Evolutionary conservation across 352 stramenopile species (phyloP), one percentile per base, ranked within the genome.

Genomic region (Phytophthora pseudosyringae): DNA sequence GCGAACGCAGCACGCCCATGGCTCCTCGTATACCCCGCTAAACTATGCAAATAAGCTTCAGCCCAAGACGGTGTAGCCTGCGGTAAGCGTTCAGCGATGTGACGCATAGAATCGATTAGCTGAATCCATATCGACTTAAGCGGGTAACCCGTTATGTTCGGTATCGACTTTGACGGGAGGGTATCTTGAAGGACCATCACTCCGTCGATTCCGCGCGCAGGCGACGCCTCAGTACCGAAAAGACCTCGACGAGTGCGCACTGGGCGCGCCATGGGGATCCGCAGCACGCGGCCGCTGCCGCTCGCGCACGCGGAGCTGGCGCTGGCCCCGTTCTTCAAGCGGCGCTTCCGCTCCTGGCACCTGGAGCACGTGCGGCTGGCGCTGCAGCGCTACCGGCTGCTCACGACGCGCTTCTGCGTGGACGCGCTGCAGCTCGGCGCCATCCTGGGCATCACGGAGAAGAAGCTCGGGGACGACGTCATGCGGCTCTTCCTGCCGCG

Each of bases 331-430:
- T 79, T 82, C 46, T 80, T 90, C 60, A 69, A 75, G 59, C 61
- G 69, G 7, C 73, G 78, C 40, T 82, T 89, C 48, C 80, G 76
- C 46, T 75, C 76, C 40, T 90, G 81, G 81, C 76, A 85, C 51
- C 50, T 90, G 21, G 69, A 83, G 33, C 80, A 87, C 44, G 73
- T 88, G 25, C 48, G 68, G 32, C 68, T 90, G 29, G 79, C 71
- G 13, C 57, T 86, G 44, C 68, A 78, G 60, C 77, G 81, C 31
- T 89, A 87, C 62, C 76, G 75, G 3, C 55, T 69, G 48, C 68
- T 90, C 32, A 90, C 83, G 44, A 49, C 62, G 63, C 83, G 83
- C 48, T 70, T 65, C 59, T 92, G 83, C 59, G 58, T 92, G 21
- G 82, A 90, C 44, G 70, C 75, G 31, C 59, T 88, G 51, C 79